These are phyloP conservation scores for Chamaecrista fasciculata DNA, from an alignment of 306 rosid genomes.

Conservation along the genomic window DNA sequence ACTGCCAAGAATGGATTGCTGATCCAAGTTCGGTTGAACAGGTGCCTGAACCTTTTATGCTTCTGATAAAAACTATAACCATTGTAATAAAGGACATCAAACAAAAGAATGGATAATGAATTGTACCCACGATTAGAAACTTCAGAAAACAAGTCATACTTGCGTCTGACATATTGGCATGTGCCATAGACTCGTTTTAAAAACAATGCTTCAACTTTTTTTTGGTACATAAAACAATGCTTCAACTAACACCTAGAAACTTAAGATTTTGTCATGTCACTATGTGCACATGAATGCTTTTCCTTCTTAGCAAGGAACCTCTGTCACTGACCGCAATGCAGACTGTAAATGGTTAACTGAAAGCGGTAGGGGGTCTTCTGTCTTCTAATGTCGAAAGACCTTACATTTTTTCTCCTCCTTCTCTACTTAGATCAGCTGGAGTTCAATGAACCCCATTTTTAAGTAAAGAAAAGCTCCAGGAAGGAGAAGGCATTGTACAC, in stretches of 20 bases:
- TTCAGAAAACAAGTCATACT: neutral
- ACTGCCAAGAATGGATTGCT: slow-evolving; percentile 1
- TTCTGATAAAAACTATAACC: neutral
- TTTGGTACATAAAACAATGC: too few species aligned
- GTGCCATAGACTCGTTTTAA: neutral
- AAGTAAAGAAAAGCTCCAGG: neutral
- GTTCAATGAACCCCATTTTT: neutral
- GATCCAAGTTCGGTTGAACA: neutral
- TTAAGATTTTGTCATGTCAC: too few species aligned
- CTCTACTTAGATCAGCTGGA: neutral
- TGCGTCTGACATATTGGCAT: too few species aligned
- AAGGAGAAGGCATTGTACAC: neutral
- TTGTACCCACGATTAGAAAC: neutral
- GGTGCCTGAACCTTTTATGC: neutral
- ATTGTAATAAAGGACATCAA: neutral
- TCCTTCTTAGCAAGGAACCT: slow-evolving; percentile 3
- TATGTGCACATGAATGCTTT: neutral
- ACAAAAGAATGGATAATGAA: neutral
- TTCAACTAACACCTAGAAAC: neutral
- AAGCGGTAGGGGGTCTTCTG: neutral
- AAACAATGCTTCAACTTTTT: too few species aligned
- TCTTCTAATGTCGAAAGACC: neutral
- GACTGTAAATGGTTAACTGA: neutral
- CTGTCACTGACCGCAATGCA: neutral
- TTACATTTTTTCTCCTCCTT: neutral